Percentiles rank a stretch among this genome's conserved stretches.
These are phyloP conservation scores for Brassica rapa DNA, from an alignment of 345 rosid species.

Conservation along the genomic window DNA sequence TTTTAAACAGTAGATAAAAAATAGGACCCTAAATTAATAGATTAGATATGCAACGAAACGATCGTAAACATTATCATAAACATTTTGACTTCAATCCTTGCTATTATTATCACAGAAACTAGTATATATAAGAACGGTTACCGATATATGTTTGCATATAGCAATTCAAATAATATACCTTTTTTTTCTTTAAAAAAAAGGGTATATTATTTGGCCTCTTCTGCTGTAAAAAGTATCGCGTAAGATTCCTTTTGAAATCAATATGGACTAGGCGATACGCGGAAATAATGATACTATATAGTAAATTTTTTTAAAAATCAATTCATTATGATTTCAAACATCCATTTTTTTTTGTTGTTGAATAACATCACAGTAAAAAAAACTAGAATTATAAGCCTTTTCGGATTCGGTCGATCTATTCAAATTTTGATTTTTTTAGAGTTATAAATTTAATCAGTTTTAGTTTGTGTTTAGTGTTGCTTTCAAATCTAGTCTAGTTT, in stretches of 20 bases:
- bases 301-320: too few species aligned
- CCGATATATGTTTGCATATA: not conserved
- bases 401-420: too few species aligned
- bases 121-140: not conserved
- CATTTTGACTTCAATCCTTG: conserved; percentile 1
- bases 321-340: not conserved
- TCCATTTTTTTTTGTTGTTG: not conserved
- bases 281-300: not conserved
- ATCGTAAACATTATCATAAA: not conserved
- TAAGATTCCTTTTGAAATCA: conserved; percentile 17
- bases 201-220: conserved; percentile 14
- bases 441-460: too few species aligned
- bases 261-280: not conserved
- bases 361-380: not conserved
- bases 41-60: not conserved
- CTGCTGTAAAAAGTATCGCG: not conserved
- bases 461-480: too few species aligned
- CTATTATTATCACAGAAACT: not conserved
- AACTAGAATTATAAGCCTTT: not conserved
- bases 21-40: too few species aligned
- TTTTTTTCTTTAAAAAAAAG: too few species aligned
- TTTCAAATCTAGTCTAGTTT: too few species aligned
- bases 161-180: not conserved
- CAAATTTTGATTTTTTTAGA: too few species aligned
- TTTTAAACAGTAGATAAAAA: too few species aligned